Base-by-base conservation (phyloP, 2,329 filamentous ascomycete genomes). In the Ascochyta lentis region DNA sequence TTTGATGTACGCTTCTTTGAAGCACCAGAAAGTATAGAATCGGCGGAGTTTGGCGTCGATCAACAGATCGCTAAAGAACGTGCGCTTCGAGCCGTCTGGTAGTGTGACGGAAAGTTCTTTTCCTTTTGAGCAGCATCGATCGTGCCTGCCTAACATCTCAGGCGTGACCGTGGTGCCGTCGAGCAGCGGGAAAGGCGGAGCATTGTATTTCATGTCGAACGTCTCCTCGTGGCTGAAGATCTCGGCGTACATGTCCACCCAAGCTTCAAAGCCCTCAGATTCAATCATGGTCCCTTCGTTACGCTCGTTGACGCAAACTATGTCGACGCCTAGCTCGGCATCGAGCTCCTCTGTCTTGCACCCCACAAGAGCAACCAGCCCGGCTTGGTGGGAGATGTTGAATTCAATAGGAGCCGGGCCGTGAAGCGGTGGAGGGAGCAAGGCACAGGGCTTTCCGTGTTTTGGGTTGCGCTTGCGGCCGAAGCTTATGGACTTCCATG, bases 1-100 rank as follows among this genome's bases (percentile, higher is more conserved):
- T 83, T 93, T 94, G 74, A 93, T 87, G 71, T 91, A 93, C 0
- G 89, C 87, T 77, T 94, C 90, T 65, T 91, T 87, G 72, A 91
- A 82, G 72, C 88, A 91, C 88, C 90, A 94, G 56, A 89, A 84
- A 1, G 89, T 84, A 71, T 92, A 94, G 70, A 94, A 94, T 49
- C 84, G 81, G 5, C 89, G 81, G 26, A 93, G 78, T 68, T 87
- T 87, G 22, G 78, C 81, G 56, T 89, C 87, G 16, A 84, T 77
- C n/a, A 85, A 57, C 0, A 79, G 50, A 34, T 81, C 77, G 3
- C 76, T 79, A 33, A 69, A 72, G 57, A 83, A 77, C 2, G 44
- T 66, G 63, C 67, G 62, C 8, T 71, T 65, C 29, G 74, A 69
- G 3, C 76, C 77, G 41, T 63, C 68, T 27, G 66, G 69, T 1